Evolutionary conservation across 1,139 yeast species (phyloP).

Genomic region (Yamadazyma atmosphaerica): DNA sequence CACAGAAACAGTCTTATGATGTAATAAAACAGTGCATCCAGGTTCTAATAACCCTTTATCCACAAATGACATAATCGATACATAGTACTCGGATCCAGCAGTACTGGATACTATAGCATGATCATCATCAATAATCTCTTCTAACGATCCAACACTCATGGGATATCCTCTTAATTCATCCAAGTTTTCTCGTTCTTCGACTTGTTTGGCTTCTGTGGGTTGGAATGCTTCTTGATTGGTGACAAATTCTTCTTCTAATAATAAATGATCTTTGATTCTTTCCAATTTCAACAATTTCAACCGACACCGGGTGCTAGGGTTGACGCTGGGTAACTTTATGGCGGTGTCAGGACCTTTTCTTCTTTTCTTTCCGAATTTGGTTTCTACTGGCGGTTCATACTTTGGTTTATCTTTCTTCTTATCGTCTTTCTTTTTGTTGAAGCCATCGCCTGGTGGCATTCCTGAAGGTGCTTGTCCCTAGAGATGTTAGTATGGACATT

Average conservation of each 20-base stretch:
- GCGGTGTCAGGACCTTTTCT: constrained; percentile 91
- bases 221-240: constrained; percentile 92
- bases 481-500: constrained; percentile 12
- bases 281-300: constrained; percentile 88
- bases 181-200: constrained; percentile 91
- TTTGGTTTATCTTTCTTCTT: constrained; percentile 86
- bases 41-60: constrained; percentile 96
- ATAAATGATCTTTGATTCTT: constrained; percentile 92
- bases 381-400: constrained; percentile 97
- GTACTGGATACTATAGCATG: constrained; percentile 97
- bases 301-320: constrained; percentile 93
- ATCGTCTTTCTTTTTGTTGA: constrained; percentile 70
- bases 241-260: constrained; percentile 94
- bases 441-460: constrained; percentile 55
- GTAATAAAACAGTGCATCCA: constrained; percentile 94
- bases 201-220: constrained; percentile 95
- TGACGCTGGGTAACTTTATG: constrained; percentile 83
- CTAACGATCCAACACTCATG: constrained; percentile 94
- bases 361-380: constrained; percentile 86
- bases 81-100: constrained; percentile 97
- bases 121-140: constrained; percentile 96
- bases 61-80: constrained; percentile 93
- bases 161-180: constrained; percentile 97
- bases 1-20: constrained; percentile 91
- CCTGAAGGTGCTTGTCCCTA: constrained; percentile 85